Evolutionary conservation across 768 basidiomycete genomes (phyloP), one percentile per base, ranked within the genome.

Genomic region (Podaxis sp.): DNA sequence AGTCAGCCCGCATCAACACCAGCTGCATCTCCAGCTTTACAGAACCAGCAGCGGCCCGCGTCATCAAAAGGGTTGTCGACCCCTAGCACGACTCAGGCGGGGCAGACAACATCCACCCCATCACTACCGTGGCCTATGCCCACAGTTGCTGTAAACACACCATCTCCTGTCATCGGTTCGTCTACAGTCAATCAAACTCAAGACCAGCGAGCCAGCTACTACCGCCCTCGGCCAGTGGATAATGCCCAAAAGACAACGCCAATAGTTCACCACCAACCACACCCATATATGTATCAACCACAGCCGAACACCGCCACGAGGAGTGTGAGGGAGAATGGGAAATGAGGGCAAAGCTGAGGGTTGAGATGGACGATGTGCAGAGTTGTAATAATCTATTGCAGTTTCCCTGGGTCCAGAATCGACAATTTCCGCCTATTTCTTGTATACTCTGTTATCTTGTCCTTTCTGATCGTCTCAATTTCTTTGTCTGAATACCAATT

Each of bases 51-150:
- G 64, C 78, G 76, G 3, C 80, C 80, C 37, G 55, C 74, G 3
- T 75, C 73, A 1, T 73, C 77, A 12, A 69, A 75, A 56, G 70
- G 71, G 4, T 69, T 67, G 52, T 66, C 68, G 46, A 60, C 65
- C 28, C 44, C 66, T 0, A 49, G n/a, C 10, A 50, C 66, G 7
- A 24, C 62, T 22, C 53, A 51, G 17, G 13, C 33, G 12, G 56
- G 62, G 37, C 66, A 63, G 58, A 58, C 69, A 26, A 62, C 74
- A 38, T 53, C 74, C 15, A 56, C 72, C 8, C 66, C 76, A 12
- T 70, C 65, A 51, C 50, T 86, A 54, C 87, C 87, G 3, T 91
- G 86, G 82, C 87, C 89, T 5, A 89, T 90, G 87, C 88, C 89
- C 1, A 88, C 86, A 1, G 82, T 89, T 33, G 88, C 89, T 1